phyloP scores from a whole-genome alignment of 495 filamentous ascomycete genomes.

The Annulohypoxylon nitens region DNA sequence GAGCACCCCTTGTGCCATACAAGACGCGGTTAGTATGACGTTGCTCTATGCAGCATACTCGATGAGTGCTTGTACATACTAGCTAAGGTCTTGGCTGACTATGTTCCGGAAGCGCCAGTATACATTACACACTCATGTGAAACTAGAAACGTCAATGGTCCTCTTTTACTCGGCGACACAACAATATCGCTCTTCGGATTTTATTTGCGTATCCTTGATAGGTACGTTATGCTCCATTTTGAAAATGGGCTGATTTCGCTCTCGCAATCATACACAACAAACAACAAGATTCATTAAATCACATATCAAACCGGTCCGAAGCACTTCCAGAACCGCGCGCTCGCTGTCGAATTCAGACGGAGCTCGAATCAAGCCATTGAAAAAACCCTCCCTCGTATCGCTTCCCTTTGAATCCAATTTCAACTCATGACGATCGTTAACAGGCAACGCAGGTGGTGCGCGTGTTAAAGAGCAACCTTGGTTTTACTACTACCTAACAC shows the following conservation, averaged over 20 bases:
- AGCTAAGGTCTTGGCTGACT: not conserved
- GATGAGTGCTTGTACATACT: not conserved
- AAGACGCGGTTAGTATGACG: not conserved
- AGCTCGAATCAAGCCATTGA: constrained; percentile 25
- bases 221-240: constrained; percentile 12
- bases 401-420: constrained; percentile 1
- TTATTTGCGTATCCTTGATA: constrained; percentile 16
- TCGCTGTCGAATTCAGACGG: constrained; percentile 27
- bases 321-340: constrained; percentile 47
- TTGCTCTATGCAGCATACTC: not conserved
- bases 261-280: constrained; percentile 17
- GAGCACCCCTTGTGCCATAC: not conserved
- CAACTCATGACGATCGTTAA: constrained; percentile 14
- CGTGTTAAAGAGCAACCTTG: constrained; percentile 47
- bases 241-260: constrained; percentile 12
- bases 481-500: constrained; percentile 52
- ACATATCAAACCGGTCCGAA: constrained; percentile 44
- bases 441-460: not conserved
- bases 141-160: not conserved
- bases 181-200: not conserved
- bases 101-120: not conserved
- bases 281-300: constrained; percentile 39
- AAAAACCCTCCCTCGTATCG: not conserved
- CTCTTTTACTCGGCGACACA: not conserved
- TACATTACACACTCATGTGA: not conserved